A percentile compares a stretch with the other conserved stretches of the same genome.
Conservation (phyloP, 2,329 filamentous ascomycete species). For the Colletotrichum sp. region DNA sequence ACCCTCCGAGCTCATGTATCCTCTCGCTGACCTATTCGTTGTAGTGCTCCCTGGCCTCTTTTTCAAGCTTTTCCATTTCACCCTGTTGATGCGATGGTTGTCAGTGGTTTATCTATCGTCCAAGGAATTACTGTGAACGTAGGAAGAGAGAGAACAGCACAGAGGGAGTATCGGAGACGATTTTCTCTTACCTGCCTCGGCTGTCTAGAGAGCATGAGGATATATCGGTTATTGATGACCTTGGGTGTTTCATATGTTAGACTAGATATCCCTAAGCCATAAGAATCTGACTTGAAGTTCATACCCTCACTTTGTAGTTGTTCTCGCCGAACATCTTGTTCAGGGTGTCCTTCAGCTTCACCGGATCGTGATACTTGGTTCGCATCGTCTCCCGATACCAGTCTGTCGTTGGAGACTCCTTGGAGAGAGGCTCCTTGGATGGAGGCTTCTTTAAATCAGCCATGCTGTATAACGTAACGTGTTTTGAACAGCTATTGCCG, state of each 20-base stretch:
- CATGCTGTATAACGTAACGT: not conserved
- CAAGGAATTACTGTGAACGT: too few relatives aligned
- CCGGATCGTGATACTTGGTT: not conserved
- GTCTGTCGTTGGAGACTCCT: not conserved
- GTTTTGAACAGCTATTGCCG: not conserved
- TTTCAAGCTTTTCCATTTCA: not conserved
- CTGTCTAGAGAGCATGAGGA: not conserved
- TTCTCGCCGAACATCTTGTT: not conserved
- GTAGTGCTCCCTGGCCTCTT: not conserved
- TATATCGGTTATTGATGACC: not conserved
- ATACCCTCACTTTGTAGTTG: not conserved
- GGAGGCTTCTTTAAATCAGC: not conserved
- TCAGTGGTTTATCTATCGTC: too few relatives aligned
- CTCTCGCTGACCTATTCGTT: not conserved
- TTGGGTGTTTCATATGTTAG: not conserved
- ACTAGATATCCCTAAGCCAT: not conserved
- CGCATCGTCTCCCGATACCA: not conserved
- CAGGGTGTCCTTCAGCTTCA: not conserved
- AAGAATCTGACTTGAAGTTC: not conserved
- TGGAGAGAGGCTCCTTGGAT: not conserved
- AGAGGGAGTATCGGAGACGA: accelerated
- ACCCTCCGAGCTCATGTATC: not conserved
- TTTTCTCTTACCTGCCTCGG: not conserved
- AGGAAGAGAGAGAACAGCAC: too few relatives aligned
- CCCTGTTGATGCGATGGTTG: not conserved